Base-by-base conservation (phyloP, 75 land plant species). In the Sequoiadendron giganteum region DNA sequence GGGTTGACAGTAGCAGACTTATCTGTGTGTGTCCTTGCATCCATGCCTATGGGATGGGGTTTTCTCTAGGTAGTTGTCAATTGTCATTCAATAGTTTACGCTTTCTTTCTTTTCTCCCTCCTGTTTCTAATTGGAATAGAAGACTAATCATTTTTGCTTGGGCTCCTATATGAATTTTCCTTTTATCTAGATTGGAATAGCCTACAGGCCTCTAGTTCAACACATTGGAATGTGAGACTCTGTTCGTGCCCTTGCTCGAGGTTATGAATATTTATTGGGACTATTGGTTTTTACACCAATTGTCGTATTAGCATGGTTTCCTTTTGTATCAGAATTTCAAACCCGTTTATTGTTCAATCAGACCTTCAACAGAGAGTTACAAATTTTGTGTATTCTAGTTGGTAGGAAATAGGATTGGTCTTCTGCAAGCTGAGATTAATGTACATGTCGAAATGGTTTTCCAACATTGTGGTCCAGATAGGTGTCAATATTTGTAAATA, bases 41-140 rank as follows among this genome's bases (percentile, higher is more conserved):
- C 96, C 90, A 85, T 97, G 93, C 99, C 99, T 0, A 95, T 99
- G 11, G 99, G 99, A n/a, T 98, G 99, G 99, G 97, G 97, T 32
- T n/a, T 98, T 76, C 87, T 98, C 65, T 93, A 94, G 89, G 99
- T 97, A 89, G 49, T 47, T 47, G 30, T 36, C 38, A 36, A 36
- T 36, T 36, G 38, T 28, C 48, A 47, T 28, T 89, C 55, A 77
- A 7, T 56, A 87, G 87, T 91, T 15, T 38, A 30, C 73, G 5
- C 47, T 87, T 30, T 6, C 36, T 39, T 76, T 38, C 70, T 65
- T 25, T 65, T 1, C 38, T 68, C 14, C 55, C 15, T 32, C 21
- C 36, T 28, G 42, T 85, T 78, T 45, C 25, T 84, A 14, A 40
- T 90, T 45, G 42, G 47, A 42, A 25, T 87, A 18, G 30, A 89